phyloP scores from a whole-genome alignment of 1,284 basidiomycete genomes.

The Tilletia horrida region DNA sequence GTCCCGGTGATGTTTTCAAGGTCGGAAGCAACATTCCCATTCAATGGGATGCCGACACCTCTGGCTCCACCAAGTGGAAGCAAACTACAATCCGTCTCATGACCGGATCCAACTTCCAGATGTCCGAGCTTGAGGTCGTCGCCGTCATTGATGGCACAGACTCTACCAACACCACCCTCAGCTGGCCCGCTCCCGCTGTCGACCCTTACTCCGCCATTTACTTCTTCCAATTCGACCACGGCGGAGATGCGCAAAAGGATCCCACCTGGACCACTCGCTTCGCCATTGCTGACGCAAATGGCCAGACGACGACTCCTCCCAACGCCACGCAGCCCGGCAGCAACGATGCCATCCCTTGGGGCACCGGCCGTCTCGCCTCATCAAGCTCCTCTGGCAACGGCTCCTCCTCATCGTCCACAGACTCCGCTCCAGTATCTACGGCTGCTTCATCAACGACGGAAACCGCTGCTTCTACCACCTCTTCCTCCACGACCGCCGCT shows the following conservation, averaged over 20 bases:
- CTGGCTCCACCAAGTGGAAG: constrained; percentile 19
- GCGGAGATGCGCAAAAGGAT: constrained; percentile 35
- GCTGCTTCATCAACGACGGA: not conserved
- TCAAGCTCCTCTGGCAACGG: constrained; percentile 22
- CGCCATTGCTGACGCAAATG: constrained; percentile 65
- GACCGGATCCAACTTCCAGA: constrained; percentile 70
- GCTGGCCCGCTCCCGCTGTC: constrained; percentile 72
- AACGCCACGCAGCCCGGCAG: constrained; percentile 63
- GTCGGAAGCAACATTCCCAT: constrained; percentile 8
- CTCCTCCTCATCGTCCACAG: not conserved
- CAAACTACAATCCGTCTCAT: constrained; percentile 62
- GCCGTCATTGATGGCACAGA: constrained; percentile 66
- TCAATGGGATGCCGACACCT: constrained; percentile 17
- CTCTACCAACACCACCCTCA: constrained; percentile 57
- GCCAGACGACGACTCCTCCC: constrained; percentile 60
- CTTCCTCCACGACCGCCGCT: not conserved
- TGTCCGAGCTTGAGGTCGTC: constrained; percentile 69
- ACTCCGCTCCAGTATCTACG: not conserved
- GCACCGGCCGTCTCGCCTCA: constrained; percentile 52
- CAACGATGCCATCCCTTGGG: constrained; percentile 65
- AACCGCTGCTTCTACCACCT: not conserved
- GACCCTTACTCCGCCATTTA: constrained; percentile 56
- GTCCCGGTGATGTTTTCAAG: constrained; percentile 17
- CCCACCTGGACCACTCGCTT: constrained; percentile 76
- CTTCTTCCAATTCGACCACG: constrained; percentile 51